These are phyloP conservation scores for Coffea canephora DNA, from an alignment of 257 asterid genomes.

Conservation along the genomic window DNA sequence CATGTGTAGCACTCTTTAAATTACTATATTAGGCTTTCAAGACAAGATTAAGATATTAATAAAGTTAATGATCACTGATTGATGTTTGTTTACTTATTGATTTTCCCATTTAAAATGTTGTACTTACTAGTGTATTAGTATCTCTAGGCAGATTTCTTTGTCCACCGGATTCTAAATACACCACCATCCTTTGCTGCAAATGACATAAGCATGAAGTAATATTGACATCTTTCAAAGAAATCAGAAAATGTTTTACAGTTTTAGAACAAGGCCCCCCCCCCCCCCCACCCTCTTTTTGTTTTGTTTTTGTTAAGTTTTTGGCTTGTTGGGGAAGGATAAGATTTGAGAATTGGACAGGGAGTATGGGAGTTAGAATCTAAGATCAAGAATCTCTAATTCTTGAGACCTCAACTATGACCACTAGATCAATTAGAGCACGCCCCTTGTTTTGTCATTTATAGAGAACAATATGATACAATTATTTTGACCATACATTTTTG, in stretches of 20 bases:
- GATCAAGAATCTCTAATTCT: too few relatives aligned
- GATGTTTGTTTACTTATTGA: not conserved
- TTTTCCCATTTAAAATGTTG: not conserved
- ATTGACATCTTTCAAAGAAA: not conserved
- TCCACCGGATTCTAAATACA: not conserved
- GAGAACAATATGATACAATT: too few relatives aligned
- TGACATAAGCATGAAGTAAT: constrained; percentile 6
- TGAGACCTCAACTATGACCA: too few relatives aligned
- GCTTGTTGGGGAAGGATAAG: too few relatives aligned
- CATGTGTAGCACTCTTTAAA: not conserved
- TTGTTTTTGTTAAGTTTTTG: too few relatives aligned
- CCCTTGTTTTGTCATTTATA: not conserved
- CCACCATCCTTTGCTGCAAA: not conserved
- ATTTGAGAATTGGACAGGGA: too few relatives aligned
- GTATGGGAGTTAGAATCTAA: too few relatives aligned
- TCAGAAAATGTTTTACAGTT: not conserved
- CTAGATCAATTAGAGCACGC: not conserved
- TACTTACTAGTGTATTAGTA: not conserved
- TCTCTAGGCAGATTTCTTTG: not conserved
- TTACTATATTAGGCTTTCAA: not conserved
- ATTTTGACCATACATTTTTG: not conserved
- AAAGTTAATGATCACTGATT: not conserved
- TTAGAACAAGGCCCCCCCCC: too few relatives aligned
- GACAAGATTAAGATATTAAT: not conserved
- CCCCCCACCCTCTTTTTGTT: too few relatives aligned